Evolutionary conservation across 139 green algal species (phyloP), one percentile per base, ranked within the genome.

Genomic region (Coelastrella sp.): DNA sequence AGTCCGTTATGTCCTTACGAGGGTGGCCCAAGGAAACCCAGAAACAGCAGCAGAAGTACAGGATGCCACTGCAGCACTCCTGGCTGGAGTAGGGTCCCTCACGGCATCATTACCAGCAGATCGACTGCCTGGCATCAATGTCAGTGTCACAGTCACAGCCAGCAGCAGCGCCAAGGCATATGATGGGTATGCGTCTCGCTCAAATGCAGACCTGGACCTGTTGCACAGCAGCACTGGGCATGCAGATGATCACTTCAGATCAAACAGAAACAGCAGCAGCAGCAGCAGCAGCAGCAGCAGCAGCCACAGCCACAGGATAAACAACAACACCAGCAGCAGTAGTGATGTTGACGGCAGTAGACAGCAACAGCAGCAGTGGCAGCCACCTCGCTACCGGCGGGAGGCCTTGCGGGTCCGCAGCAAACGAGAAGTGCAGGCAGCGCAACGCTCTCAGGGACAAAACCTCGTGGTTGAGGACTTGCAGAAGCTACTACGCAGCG

Each of bases 31-130:
- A 57, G 84, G 68, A 20, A 68, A 68, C 35, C 66, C 84, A 56
- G 84, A 88, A n/a, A 25, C 49, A 81, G 66, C 35, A 66, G 84
- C 84, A 86, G 59, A 19, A 14, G n/a, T 86, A 24, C 81, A 86
- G 27, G 82, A 66, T 10, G 65, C 58, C 49, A 25, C 25, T 66
- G 82, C 63, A 66, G 25, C 63, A 9, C 8, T 57, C 3, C 19
- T 70, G 6, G 35, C 24, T 60, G 79, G 79, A 60, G 79, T 72
- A 7, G 57, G 59, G 11, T 59, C 81, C 11, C 59, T 86, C 8
- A n/a, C 56, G n/a, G 65, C 65, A 63, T 14, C 74, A 73, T 10
- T 87, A 6, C 27, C 82, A 25, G 56, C 7, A 27, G 65, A 78
- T n/a, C 7, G 22, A 59, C 7, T 11, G 7, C 11, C n/a, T 10